Conservation (phyloP, 1,284 basidiomycete genomes). For the Schizophyllum amplum region DNA sequence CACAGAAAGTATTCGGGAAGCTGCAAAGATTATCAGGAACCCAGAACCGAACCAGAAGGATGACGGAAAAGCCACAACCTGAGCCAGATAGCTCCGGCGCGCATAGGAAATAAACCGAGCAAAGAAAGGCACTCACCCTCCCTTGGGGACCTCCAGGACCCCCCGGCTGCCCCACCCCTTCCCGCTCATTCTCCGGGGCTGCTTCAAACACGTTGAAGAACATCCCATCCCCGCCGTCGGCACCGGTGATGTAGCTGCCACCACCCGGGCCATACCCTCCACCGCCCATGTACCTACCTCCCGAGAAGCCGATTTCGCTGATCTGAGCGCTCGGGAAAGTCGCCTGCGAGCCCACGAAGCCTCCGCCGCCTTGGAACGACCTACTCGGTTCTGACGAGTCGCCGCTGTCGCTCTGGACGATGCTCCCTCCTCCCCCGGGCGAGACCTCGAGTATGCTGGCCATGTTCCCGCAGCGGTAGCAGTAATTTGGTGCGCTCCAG, state of each 20-base stretch:
- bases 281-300: background rate
- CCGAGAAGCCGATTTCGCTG: background rate
- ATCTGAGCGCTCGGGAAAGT: background rate
- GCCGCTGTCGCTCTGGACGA: background rate
- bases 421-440: conserved; percentile 54
- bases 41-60: conserved; percentile 34
- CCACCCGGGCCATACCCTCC: background rate
- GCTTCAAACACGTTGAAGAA: conserved; percentile 99
- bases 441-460: conserved; percentile 96
- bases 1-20: conserved; percentile 15
- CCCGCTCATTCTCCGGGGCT: conserved; percentile 94
- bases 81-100: no score
- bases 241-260: background rate
- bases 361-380: background rate
- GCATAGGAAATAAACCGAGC: background rate
- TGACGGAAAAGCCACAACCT: conserved; percentile 44
- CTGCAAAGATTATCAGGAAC: conserved; percentile 1
- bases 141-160: conserved; percentile 29
- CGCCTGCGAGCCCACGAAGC: background rate
- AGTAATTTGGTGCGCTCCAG: conserved; percentile 99
- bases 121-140: background rate
- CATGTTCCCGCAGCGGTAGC: conserved; percentile 96
- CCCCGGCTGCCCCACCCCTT: conserved; percentile 70
- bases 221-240: conserved; percentile 29
- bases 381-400: background rate